Base-by-base conservation (phyloP, 2,329 filamentous ascomycete genomes). In the Xylaria sp. region DNA sequence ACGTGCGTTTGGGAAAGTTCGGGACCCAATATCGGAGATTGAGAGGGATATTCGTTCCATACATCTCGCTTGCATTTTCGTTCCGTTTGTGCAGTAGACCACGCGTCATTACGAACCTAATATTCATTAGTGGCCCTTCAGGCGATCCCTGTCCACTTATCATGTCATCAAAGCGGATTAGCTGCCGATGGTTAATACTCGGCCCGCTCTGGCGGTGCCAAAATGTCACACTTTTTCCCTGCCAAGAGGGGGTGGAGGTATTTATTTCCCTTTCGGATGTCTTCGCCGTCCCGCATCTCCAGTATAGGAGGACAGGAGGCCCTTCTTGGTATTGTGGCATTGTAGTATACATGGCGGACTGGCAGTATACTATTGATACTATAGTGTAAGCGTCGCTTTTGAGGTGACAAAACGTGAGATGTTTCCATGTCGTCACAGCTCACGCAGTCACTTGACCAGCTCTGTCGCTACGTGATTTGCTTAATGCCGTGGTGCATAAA, bases 401-500 rank as follows among this genome's bases (percentile, higher is more conserved):
- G 33, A 25, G 64, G 61, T 60, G 65, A 49, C 58, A 65, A 63
- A 53, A 63, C 55, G 65, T 63, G 68, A 68, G 58, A 49, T 63
- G 51, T n/a, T 55, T 49, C 59, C 57, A 45, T 54, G 27, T 39
- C 45, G 55, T 68, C 68, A 54, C 51, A 63, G 58, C 47, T 55
- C 27, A 50, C 39, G 38, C n/a, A 29, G 65, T 69, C 68, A 69
- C 60, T 69, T 68, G 68, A 68, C 59, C 47, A 60, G 65, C 39
- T 39, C 60, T 59, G 62, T 58, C 50, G 62, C 55, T 60, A 25
- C 17, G 59, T 65, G 65, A 69, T 69, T 69, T 68, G 68, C 65
- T 45, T 60, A 29, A 63, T 63, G 65, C 54, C 39, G 57, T 49
- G 56, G 33, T 63, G 65, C 68, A 68, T 66, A 55, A 61, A 66